A percentile compares a stretch with the other conserved stretches of the same genome.
Evolutionary conservation across 2,329 filamentous ascomycete species (phyloP).

Genomic region (Colletotrichum falcatum): DNA sequence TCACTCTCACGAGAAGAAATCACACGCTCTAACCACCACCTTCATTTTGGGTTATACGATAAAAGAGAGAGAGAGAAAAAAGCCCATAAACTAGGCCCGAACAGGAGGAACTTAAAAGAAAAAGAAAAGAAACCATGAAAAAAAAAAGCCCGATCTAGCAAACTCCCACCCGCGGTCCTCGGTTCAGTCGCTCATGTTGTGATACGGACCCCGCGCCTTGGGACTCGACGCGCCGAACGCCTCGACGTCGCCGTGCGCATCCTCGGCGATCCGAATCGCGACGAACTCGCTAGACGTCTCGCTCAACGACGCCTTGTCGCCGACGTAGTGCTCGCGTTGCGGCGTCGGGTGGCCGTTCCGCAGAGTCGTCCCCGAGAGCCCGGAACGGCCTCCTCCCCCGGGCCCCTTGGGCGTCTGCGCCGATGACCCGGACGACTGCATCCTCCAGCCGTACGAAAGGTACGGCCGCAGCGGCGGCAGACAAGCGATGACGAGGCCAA

Average conservation of each 20-base stretch:
- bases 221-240: not conserved
- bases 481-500: not conserved
- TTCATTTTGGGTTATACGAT: not conserved
- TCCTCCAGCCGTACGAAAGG: not conserved
- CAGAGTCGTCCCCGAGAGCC: not conserved
- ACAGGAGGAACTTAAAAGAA: not conserved
- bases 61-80: too few species aligned
- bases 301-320: too few species aligned
- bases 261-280: not conserved
- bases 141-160: too few species aligned
- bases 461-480: slow-evolving; percentile 12
- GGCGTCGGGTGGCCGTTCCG: not conserved
- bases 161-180: too few species aligned
- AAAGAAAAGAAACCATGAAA: not conserved
- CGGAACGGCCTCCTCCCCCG: not conserved
- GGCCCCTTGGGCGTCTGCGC: not conserved
- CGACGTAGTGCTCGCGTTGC: too few species aligned
- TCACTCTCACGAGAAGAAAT: not conserved
- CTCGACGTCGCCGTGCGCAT: not conserved
- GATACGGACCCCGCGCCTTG: not conserved
- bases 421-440: not conserved
- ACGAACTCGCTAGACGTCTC: not conserved
- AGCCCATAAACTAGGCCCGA: not conserved
- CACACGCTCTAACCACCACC: too few species aligned
- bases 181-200: not conserved